Evolutionary conservation across 1,284 basidiomycete species (phyloP), one percentile per base, ranked within the genome.

Genomic region (Leucoagaricus sp.): DNA sequence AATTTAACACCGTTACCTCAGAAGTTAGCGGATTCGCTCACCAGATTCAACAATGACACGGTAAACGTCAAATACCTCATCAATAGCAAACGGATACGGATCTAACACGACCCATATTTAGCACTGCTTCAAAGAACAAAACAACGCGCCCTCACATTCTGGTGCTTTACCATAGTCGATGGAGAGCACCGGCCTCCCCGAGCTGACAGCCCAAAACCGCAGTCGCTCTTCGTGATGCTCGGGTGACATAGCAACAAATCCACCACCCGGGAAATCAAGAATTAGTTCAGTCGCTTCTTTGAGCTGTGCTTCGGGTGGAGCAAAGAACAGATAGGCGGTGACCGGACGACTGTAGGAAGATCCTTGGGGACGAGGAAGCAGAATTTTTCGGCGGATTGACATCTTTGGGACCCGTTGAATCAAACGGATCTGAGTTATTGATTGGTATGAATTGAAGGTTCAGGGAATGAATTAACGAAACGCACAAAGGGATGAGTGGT

Each of bases 141-240:
- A 31, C 26, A 38, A 21, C 23, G 6, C 12, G 25, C 15, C 75
- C 86, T 73, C 69, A 94, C 93, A 94, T 79, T 96, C 94, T 5
- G 96, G 96, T 25, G 95, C 93, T 74, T 98, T 99, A 53, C 94
- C 93, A 69, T 98, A 98, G 64, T 98, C 93, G 49, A 98, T 84
- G 6, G 92, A 83, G 40, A 98, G 75, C 2, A 98, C 84, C 9
- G 93, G 92, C 65, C 86, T 87, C 6, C 88, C 83, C 0, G 91
- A 94, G 57, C 81, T 80, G 40, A 86, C 80, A 4, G 95, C 90
- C 93, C 96, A 96, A 62, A 83, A 80, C 49, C 92, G 79, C 47
- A 98, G 78, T n/a, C 96, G 82, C 68, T 98, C 96, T 72, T 97
- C 95, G 65, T 98, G 96, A 72, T 98, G 94, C 64, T 92, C 88